Evolutionary conservation across 352 stramenopile species (phyloP).

Genomic region (Phytopythium chamaehyphon): DNA sequence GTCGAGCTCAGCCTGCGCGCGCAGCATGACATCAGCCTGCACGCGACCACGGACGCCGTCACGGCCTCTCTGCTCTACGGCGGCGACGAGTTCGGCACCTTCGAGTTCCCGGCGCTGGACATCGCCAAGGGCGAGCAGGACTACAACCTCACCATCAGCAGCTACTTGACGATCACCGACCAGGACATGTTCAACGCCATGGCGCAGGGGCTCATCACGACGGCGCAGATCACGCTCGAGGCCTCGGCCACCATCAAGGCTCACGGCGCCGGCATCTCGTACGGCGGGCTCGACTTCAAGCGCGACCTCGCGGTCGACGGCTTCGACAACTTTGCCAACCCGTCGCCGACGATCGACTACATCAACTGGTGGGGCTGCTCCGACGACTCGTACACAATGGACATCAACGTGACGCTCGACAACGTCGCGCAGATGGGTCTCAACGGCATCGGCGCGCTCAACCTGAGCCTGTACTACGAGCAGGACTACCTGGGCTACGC

Average conservation of each 20-base stretch:
- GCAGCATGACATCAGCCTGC: conserved; percentile 35
- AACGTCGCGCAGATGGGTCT: conserved; percentile 46
- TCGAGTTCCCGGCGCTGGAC: conserved; percentile 49
- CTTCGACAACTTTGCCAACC: conserved; percentile 55
- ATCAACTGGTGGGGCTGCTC: conserved; percentile 47
- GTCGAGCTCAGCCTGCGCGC: conserved; percentile 56
- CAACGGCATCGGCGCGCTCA: conserved; percentile 56
- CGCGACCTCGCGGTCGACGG: conserved; percentile 37
- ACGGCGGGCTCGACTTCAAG: conserved; percentile 44
- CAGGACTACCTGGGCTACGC: conserved; percentile 62
- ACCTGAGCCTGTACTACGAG: conserved; percentile 64
- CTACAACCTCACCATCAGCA: conserved; percentile 51
- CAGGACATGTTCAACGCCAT: conserved; percentile 39
- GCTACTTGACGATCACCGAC: conserved; percentile 31
- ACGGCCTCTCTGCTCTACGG: conserved; percentile 38
- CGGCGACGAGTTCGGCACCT: conserved; percentile 33
- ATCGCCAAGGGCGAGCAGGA: conserved; percentile 37
- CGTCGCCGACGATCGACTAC: conserved; percentile 41
- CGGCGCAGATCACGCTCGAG: conserved; percentile 31
- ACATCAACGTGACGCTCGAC: conserved; percentile 59
- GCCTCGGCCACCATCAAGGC: conserved; percentile 34
- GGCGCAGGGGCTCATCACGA: conserved; percentile 29
- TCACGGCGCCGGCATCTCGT: conserved; percentile 41
- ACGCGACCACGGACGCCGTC: conserved; percentile 48
- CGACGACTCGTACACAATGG: conserved; percentile 37